A percentile compares a stretch with the other conserved stretches of the same genome.
Evolutionary conservation across 2,329 filamentous ascomycete species (phyloP).

Genomic region (Coleophoma cylindrospora): DNA sequence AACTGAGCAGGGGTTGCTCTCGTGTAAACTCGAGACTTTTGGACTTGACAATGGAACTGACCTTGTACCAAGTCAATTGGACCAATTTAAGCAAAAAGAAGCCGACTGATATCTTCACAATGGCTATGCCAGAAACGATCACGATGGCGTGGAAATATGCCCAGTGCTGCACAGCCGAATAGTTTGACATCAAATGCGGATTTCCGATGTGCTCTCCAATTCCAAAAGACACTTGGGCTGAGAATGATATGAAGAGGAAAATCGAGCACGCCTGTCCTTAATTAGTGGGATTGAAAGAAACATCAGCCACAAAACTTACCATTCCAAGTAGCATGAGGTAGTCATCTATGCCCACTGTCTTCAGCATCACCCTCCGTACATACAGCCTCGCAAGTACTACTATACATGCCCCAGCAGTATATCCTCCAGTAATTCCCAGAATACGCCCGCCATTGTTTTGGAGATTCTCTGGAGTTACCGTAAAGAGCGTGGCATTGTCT

Average conservation of each 20-base stretch:
- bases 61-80: slow-evolving; percentile 30
- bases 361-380: slow-evolving; percentile 37
- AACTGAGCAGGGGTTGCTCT: slow-evolving; percentile 26
- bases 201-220: slow-evolving; percentile 35
- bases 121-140: slow-evolving; percentile 35
- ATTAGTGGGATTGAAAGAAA: neutral
- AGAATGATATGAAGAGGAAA: slow-evolving; percentile 4
- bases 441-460: slow-evolving; percentile 27
- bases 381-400: slow-evolving; percentile 33
- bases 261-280: slow-evolving; percentile 5
- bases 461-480: neutral
- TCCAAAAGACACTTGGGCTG: slow-evolving; percentile 25
- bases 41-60: slow-evolving; percentile 14
- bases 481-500: too few relatives aligned
- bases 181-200: slow-evolving; percentile 17
- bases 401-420: slow-evolving; percentile 28
- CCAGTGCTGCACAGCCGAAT: slow-evolving; percentile 28
- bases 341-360: slow-evolving; percentile 36
- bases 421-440: slow-evolving; percentile 28
- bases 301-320: slow-evolving; percentile 23
- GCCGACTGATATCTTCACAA: slow-evolving; percentile 39
- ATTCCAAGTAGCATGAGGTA: slow-evolving; percentile 35
- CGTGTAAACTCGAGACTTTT: slow-evolving; percentile 8
- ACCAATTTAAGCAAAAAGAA: slow-evolving; percentile 37
- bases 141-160: slow-evolving; percentile 36